Base-by-base conservation (phyloP, 352 stramenopile genomes). In the Chrysophaeum taylorii region DNA sequence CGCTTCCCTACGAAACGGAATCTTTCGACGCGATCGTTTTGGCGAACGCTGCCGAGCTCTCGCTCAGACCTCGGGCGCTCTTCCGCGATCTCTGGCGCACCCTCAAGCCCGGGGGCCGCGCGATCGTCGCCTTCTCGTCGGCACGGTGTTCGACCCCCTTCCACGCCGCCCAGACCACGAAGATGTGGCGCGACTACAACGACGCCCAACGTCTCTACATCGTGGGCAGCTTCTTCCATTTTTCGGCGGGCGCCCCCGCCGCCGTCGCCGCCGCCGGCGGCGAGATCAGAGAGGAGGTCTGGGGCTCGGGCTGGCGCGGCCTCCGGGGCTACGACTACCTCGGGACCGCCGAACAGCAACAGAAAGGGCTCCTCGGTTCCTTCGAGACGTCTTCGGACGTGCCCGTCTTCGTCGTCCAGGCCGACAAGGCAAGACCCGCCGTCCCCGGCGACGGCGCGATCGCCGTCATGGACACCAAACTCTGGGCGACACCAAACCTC, bases 151-250 rank as follows among this genome's bases (percentile, higher is more conserved):
- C 33, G 12, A 18, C 57, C 23, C 12, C 31, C 14, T 9, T 7
- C 14, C 57, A 66, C 57, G 33, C 31, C 16, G 57, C 57, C 12
- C 27, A 16, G 57, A 27, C 25, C 33, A 66, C 35, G 57, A 9
- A 66, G 57, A 66, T n/a, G 33, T 66, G 57, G 57, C 9, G n/a
- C 5, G 57, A 66, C 57, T 66, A 66, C 36, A 66, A 66, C 35
- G 57, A 66, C 57, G 57, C 57, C 33, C 57, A 66, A n/a, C 27
- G 57, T 5, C 14, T 66, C 57, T 66, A 36, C 33, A 36, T 66
- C 57, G 57, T 66, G 2, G 57, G 57, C 12, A 35, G 16, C 14
- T 66, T 31, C 57, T 66, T 66, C 35, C 57, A 66, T 36, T 66
- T 66, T n/a, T 27, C 2, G 16, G 57, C 57, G 36, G 57, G 57